phyloP scores from a whole-genome alignment of 441 rosid species.

The Syzygium malaccense region DNA sequence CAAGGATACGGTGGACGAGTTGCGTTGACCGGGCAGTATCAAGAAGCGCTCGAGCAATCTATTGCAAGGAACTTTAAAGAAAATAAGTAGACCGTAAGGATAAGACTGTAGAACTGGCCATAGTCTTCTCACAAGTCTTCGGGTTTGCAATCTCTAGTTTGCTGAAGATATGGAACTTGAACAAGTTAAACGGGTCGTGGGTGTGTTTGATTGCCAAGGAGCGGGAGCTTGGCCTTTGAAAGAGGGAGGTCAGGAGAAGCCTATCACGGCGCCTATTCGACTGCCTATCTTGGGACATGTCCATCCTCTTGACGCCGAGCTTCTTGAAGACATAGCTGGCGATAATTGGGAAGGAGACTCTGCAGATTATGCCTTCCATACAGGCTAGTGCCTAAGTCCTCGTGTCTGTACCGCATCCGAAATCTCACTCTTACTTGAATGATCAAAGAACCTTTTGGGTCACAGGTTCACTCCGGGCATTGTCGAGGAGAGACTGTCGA shows the following conservation, averaged over 20 bases:
- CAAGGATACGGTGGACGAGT: conserved; percentile 56
- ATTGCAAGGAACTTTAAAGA: background rate
- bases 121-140: background rate
- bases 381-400: conserved; percentile 17
- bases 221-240: conserved; percentile 55
- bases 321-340: conserved; percentile 34
- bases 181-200: conserved; percentile 49
- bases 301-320: conserved; percentile 33
- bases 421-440: background rate
- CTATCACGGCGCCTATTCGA: background rate
- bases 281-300: conserved; percentile 20
- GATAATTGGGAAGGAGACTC: conserved; percentile 39
- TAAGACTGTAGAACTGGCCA: background rate
- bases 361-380: conserved; percentile 35
- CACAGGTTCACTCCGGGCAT: conserved; percentile 22
- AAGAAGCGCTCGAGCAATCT: background rate
- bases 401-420: background rate
- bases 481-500: conserved; percentile 21
- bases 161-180: conserved; percentile 57
- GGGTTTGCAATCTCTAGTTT: conserved; percentile 15
- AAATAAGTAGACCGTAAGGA: background rate
- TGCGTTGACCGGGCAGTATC: conserved; percentile 31
- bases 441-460: background rate
- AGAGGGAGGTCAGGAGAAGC: conserved; percentile 5
- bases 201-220: conserved; percentile 75